phyloP scores from a whole-genome alignment of 768 basidiomycete species.

The Mycena olivaceomarginata region DNA sequence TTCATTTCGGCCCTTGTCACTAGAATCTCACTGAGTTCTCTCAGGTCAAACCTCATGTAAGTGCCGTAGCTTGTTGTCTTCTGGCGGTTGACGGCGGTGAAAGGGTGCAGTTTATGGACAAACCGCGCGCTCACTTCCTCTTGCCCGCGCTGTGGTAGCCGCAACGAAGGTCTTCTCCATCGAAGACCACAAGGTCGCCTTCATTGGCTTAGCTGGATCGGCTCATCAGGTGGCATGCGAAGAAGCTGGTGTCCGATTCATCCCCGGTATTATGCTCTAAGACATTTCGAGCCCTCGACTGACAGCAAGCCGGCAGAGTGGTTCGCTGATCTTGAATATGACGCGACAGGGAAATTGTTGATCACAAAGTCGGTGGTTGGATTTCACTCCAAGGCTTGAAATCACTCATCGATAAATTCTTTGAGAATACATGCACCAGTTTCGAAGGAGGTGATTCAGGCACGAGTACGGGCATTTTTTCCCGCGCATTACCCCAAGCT shows the following conservation, averaged over 20 bases:
- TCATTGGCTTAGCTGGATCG: conserved; percentile 80
- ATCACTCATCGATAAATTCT: neutral
- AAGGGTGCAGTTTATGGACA: conserved; percentile 76
- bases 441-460: conserved; percentile 60
- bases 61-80: neutral
- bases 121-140: conserved; percentile 70
- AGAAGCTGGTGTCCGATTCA: conserved; percentile 74
- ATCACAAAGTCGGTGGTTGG: conserved; percentile 70
- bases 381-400: neutral
- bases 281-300: neutral
- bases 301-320: conserved; percentile 65
- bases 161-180: conserved; percentile 71
- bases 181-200: conserved; percentile 63
- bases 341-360: conserved; percentile 71
- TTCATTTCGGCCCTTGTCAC: neutral
- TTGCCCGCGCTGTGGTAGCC: conserved; percentile 73
- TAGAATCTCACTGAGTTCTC: neutral
- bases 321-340: conserved; percentile 82
- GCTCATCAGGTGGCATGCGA: conserved; percentile 75
- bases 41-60: conserved; percentile 73
- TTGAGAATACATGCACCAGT: conserved; percentile 71
- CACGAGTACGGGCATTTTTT: conserved; percentile 60
- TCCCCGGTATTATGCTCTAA: conserved; percentile 63
- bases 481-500: neutral
- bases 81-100: too few species aligned